These are phyloP conservation scores for Ephemerocybe angulata DNA, from an alignment of 768 basidiomycete genomes.

Conservation along the genomic window DNA sequence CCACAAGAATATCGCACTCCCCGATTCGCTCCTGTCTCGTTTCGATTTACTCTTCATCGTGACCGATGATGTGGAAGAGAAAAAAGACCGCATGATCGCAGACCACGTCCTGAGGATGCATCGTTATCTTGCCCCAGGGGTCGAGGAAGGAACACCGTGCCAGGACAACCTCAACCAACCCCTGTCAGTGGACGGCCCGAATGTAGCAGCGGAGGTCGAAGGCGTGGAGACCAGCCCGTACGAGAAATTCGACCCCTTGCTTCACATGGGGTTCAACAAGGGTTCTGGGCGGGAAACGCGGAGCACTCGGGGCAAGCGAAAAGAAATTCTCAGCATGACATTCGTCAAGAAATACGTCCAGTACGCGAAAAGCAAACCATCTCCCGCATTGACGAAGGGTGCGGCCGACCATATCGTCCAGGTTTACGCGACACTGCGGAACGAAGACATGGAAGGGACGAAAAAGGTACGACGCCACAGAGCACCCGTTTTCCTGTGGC, in stretches of 20 bases:
- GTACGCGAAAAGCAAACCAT: constrained; percentile 86
- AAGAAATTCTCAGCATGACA: constrained; percentile 85
- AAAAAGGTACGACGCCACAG: constrained; percentile 60
- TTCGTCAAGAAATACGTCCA: constrained; percentile 99
- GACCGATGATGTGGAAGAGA: constrained; percentile 96
- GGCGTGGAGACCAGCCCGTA: constrained; percentile 75
- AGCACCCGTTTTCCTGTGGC: constrained; percentile 7
- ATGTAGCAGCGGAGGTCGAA: constrained; percentile 48
- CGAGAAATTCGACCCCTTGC: constrained; percentile 93
- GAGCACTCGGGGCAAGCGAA: constrained; percentile 56
- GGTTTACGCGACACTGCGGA: constrained; percentile 87
- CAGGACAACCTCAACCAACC: constrained; percentile 87
- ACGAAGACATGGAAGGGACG: constrained; percentile 86
- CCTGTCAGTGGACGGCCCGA: constrained; percentile 81
- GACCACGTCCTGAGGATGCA: constrained; percentile 98
- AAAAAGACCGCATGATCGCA: constrained; percentile 88
- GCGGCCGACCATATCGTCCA: constrained; percentile 93
- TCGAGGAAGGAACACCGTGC: constrained; percentile 92
- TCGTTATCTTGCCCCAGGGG: constrained; percentile 91
- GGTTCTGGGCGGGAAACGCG: constrained; percentile 51
- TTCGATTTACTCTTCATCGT: constrained; percentile 98
- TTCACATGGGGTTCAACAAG: constrained; percentile 77
- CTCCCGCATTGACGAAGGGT: constrained; percentile 85
- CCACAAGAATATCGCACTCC: constrained; percentile 96
- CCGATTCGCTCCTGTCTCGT: constrained; percentile 96